Base-by-base conservation (phyloP, 2,329 filamentous ascomycete genomes). In the Tolypocladium amazonense region DNA sequence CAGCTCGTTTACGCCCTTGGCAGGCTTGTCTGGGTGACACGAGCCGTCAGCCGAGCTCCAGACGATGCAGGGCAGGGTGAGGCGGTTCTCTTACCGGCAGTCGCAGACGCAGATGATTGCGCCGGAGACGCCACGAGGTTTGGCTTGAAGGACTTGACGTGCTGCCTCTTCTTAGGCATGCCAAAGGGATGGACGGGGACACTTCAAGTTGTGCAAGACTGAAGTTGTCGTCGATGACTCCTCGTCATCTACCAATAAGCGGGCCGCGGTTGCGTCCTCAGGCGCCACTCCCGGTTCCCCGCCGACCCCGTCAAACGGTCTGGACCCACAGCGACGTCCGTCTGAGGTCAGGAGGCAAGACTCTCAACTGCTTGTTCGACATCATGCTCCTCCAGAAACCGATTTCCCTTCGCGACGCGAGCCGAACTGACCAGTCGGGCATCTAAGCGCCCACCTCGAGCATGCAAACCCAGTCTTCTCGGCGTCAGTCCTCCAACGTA, bases 161-260 rank as follows among this genome's bases (percentile, higher is more conserved):
- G 76, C 59, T 81, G 79, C 72, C 82, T 78, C 79, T 86, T 87
- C 77, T 86, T 87, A 73, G 84, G 82, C 84, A 87, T 87, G 62
- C 72, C 75, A 69, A 60, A 57, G 59, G 18, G 20, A 52, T n/a
- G 56, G 56, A 45, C 12, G 11, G n/a, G 47, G 20, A 20, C 30
- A 23, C 30, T 14, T 53, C 18, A 20, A 52, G 50, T 41, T 37
- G 56, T 58, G 56, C 56, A 53, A 41, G 56, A 58, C 25, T 56
- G 54, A 56, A 56, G 54, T 1, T 30, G 54, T 47, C 27, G 41
- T 35, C n/a, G 33, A 38, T 57, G 56, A 52, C 56, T 57, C 56
- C 27, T 33, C 25, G 25, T 12, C 55, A 12, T 43, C 56, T n/a
- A 14, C 56, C 56, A 58, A 52, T 58, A 25, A 53, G 56, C 45